Base-by-base conservation (phyloP, 73 alveolate genomes). In the Uronychia setigera region DNA sequence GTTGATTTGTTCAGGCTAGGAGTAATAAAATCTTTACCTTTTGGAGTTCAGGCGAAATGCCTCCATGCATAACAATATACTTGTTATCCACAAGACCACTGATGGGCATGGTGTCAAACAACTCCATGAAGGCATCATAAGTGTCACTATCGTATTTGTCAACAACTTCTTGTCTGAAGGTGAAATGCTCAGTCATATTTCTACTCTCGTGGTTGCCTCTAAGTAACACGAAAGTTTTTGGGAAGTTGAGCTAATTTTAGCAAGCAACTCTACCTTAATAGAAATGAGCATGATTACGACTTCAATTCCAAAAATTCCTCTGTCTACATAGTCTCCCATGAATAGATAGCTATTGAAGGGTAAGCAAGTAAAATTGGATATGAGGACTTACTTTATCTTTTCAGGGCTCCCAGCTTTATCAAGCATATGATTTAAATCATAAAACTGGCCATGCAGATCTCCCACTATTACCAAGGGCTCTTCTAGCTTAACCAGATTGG, bases 241-340 rank as follows among this genome's bases (percentile, higher is more conserved):
- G 94, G 87, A 29, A 92, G 58, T 78, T 85, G 46, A 94, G 35
- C 86, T 88, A 14, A 82, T 5, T 5, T 13, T 26, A 80, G 30
- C 30, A 30, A 27, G 31, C 29, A 33, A 32, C 26, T 33, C 32
- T 58, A 80, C 86, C 46, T 85, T 76, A 0, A 85, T 81, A 5
- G 98, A 89, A 58, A 78, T 83, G 14, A 93, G 85, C 32, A 87
- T 75, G 11, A 87, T 78, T 0, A 91, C 78, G 29, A 93, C 96
- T 88, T 93, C 96, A 26, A 91, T 76, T 13, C 94, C 88, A 58
- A 91, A 91, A 80, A 93, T 80, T 14, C 98, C 98, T 86, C 98
- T 92, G 59, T 94, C 98, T 1, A 94, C 98, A 77, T 92, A 94
- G 79, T 94, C 98, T 33, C 98, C 98, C 79, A 94, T 58, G 83